phyloP scores from a whole-genome alignment of 163 green algal species.

The Coccomyxa subellipsoidea region DNA sequence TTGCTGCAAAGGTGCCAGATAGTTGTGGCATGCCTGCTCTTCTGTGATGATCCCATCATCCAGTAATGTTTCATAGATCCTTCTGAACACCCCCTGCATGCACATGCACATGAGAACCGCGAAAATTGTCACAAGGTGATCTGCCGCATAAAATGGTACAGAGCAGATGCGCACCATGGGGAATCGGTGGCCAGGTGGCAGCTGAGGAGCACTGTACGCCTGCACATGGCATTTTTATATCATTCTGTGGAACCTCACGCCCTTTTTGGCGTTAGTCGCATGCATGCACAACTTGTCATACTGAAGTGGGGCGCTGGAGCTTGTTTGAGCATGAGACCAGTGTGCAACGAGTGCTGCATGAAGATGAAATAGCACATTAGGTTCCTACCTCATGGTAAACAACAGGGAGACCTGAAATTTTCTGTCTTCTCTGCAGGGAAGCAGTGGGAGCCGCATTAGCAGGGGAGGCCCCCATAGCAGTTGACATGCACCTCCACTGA shows the following conservation, averaged over 20 bases:
- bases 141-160: too few species aligned
- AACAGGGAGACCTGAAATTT: not conserved
- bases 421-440: not conserved
- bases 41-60: slow-evolving; percentile 33
- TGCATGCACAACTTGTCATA: too few species aligned
- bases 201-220: slow-evolving; percentile 64
- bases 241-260: too few species aligned
- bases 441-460: not conserved
- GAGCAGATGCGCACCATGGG: slow-evolving; percentile 57
- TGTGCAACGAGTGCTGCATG: not conserved
- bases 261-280: too few species aligned
- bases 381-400: not conserved
- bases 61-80: slow-evolving; percentile 60
- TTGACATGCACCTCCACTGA: not conserved
- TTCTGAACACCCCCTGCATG: slow-evolving; percentile 56
- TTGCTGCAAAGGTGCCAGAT: too few species aligned
- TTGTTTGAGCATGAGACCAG: too few species aligned
- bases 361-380: not conserved
- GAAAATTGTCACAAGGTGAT: too few species aligned
- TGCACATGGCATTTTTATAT: slow-evolving; percentile 7
- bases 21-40: slow-evolving; percentile 28
- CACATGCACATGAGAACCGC: too few species aligned
- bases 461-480: not conserved
- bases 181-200: slow-evolving; percentile 71
- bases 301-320: too few species aligned